phyloP scores from a whole-genome alignment of 148 eudicot genomes.

The Dysphania ambrosioides region DNA sequence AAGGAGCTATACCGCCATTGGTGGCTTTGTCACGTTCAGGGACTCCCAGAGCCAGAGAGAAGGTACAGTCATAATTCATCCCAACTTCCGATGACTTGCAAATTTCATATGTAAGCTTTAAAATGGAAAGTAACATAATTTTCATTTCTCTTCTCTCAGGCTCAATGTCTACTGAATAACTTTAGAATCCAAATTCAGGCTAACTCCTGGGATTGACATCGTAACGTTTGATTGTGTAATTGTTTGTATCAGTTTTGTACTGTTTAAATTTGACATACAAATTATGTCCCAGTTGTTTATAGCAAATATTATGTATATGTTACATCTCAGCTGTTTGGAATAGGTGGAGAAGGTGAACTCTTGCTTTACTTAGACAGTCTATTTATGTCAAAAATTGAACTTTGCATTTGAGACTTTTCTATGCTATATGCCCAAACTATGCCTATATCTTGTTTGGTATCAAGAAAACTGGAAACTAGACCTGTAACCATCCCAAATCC shows the following conservation, averaged over 20 bases:
- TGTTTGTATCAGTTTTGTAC: constrained; percentile 34
- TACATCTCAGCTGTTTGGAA: too few relatives aligned
- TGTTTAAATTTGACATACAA: constrained; percentile 29
- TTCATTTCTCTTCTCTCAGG: constrained; percentile 1
- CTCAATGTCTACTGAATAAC: constrained; percentile 14
- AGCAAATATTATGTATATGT: too few relatives aligned
- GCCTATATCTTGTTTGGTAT: too few relatives aligned
- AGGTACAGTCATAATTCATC: constrained; percentile 35
- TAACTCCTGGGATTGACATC: constrained; percentile 29
- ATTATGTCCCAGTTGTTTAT: too few relatives aligned
- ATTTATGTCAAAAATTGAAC: too few relatives aligned
- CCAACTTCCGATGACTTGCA: background rate
- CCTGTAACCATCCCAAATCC: too few relatives aligned
- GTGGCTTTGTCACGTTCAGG: constrained; percentile 82
- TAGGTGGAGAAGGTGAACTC: too few relatives aligned
- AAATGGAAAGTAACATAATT: too few relatives aligned
- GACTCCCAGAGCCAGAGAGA: constrained; percentile 79
- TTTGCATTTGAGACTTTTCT: too few relatives aligned
- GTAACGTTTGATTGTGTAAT: constrained; percentile 16
- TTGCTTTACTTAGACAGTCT: too few relatives aligned
- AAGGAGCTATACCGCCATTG: constrained; percentile 84
- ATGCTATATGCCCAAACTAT: too few relatives aligned
- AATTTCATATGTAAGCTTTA: background rate
- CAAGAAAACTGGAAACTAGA: too few relatives aligned
- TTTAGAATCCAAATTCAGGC: constrained; percentile 30